Base-by-base conservation (phyloP, 768 basidiomycete species). In the Rhodotorula babjevae region DNA sequence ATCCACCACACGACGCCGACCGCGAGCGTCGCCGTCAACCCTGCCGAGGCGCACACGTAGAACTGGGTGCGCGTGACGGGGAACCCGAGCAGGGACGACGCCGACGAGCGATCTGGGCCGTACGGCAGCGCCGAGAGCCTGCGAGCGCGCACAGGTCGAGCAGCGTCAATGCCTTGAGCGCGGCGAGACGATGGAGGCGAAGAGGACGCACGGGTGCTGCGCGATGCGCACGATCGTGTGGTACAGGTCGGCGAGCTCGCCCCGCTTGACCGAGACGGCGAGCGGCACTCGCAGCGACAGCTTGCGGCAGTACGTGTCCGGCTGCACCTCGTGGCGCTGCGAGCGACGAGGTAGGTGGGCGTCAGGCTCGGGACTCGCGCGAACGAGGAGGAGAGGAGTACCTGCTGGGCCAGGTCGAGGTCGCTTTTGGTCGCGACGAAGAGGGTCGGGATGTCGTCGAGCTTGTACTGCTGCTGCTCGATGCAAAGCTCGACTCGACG, bases 371-470 rank as follows among this genome's bases (percentile, higher is more conserved):
- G n/a, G n/a, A n/a, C n/a, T n/a, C n/a, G n/a, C n/a, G n/a, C n/a
- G n/a, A n/a, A n/a, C n/a, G n/a, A n/a, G n/a, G n/a, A n/a, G n/a
- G n/a, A n/a, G n/a, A 42, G 42, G 68, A 19, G 36, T 36, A 90
- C 92, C 86, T 96, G 95, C 77, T 94, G 87, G 19, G 95, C 95
- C 62, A 99, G 87, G 81, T 99, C 95, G 40, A 96, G 86, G 81
- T 99, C 95, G 12, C 93, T 94, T 82, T 99, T 99, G 52, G 95
- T 98, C n/a, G 95, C 95, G 36, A 99, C 93, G 80, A 98, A 97
- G 50, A 98, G 82, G 19, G 91, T 93, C 36, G 95, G 94, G 80
- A 97, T 91, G 80, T 92, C 90, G 80, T 97, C 93, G 44, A 96
- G 84, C 75, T 87, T 92, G 80, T 97, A 95, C 86, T 94, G 93